phyloP scores from a whole-genome alignment of 129 eudicot species.

The Silybum marianum region DNA sequence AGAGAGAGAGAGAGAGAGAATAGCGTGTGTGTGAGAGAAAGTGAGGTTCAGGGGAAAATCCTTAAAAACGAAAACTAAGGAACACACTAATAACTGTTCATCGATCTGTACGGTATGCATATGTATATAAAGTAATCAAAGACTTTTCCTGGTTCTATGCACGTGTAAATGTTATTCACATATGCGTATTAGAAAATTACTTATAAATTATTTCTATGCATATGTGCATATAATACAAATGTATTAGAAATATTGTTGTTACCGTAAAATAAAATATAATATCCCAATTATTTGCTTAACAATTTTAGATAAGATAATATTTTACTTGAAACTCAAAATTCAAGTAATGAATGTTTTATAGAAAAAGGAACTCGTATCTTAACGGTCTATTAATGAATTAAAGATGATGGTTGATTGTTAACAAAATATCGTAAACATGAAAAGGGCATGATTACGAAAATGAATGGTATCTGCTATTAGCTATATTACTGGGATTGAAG shows the following conservation, averaged over 20 bases:
- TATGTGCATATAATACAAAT: too few relatives aligned
- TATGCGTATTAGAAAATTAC: too few relatives aligned
- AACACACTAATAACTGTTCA: too few relatives aligned
- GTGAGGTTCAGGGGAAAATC: too few relatives aligned
- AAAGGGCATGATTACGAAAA: not conserved
- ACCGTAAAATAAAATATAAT: not conserved
- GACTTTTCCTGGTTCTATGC: too few relatives aligned
- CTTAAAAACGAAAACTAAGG: too few relatives aligned
- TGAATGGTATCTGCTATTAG: not conserved
- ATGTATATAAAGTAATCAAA: too few relatives aligned
- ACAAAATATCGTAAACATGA: not conserved
- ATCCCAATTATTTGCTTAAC: not conserved
- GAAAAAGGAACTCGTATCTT: not conserved
- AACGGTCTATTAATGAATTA: not conserved
- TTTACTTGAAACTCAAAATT: not conserved
- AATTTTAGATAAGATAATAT: not conserved
- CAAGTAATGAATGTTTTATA: not conserved
- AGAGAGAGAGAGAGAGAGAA: too few relatives aligned
- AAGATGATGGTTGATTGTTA: not conserved
- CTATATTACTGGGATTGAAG: not conserved
- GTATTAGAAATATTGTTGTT: not conserved
- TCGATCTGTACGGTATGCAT: too few relatives aligned
- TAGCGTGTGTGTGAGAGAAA: too few relatives aligned
- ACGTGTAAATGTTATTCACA: too few relatives aligned
- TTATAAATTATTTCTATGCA: too few relatives aligned